Base-by-base conservation (phyloP, 108 stramenopile species). In the Epithemia pelagica region DNA sequence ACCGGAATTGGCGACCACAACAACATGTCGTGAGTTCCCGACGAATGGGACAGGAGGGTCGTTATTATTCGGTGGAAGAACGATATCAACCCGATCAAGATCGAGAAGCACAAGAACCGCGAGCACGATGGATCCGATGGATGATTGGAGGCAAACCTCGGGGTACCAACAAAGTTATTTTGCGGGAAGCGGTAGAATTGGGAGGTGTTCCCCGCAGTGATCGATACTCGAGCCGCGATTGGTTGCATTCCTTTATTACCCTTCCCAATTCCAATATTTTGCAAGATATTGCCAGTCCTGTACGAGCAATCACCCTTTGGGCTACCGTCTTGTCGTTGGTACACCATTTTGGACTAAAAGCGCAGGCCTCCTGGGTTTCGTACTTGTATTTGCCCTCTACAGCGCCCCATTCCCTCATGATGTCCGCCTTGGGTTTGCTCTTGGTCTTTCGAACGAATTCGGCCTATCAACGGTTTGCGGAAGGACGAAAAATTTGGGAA, bases 381-480 rank as follows among this genome's bases (percentile, higher is more conserved):
- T 28, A 68, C 1, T 80, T 88, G 74, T 76, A 74, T 29, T 57
- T 91, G 0, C 82, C 89, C 21, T 46, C 37, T 15, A 62, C 78
- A 3, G 65, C 86, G 18, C 82, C 85, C 7, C 95, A 96, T 74
- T 74, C 82, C 2, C 78, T 96, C 64, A 82, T 95, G 67, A 88
- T 90, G 2, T 78, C 78, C 28, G 92, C 96, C 20, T 71, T 96
- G 59, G 82, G 90, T 33, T 77, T 96, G 46, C 74, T 97, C 27
- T 78, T 97, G 20, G 96, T 95, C 15, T 96, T 96, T 62, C 83
- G 94, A 23, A 96, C 95, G 8, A 96, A 96, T 67, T 78, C 82
- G 21, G 92, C 94, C 8, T 97, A 97, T 62, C 83, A 90, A 59
- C 79, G 96, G 58, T 97, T 94, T 78, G 89, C 90, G 53, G 96